Evolutionary conservation across 805 yeast genomes (phyloP).

Genomic region (Saccharomycopsis synnaedendra): DNA sequence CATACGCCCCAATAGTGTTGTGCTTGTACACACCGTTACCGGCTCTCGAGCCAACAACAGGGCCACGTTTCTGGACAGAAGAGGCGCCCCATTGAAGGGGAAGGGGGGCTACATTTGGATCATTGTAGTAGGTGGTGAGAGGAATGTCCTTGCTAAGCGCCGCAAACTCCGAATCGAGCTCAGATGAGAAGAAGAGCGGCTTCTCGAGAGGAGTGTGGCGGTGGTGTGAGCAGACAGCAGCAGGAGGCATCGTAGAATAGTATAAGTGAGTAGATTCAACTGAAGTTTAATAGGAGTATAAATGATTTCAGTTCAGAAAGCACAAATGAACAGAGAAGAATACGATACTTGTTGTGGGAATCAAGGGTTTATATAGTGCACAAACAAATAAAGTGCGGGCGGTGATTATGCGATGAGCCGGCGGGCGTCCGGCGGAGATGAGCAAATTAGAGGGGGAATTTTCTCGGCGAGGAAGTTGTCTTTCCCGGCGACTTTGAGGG

Average conservation of each 20-base stretch:
- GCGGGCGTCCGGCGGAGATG: no score
- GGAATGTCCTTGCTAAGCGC: slow-evolving; percentile 23
- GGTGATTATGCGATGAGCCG: no score
- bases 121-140: slow-evolving; percentile 44
- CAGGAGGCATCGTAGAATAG: slow-evolving; percentile 20
- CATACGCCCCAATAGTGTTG: slow-evolving; percentile 54
- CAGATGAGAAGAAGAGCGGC: slow-evolving; percentile 17
- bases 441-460: no score
- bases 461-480: no score
- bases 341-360: neutral
- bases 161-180: slow-evolving; percentile 12
- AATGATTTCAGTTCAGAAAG: neutral
- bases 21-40: slow-evolving; percentile 39
- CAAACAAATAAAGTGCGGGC: neutral
- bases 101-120: slow-evolving; percentile 37
- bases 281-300: no score
- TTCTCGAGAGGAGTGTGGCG: slow-evolving; percentile 30
- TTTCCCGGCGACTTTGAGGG: no score
- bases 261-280: neutral
- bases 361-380: neutral
- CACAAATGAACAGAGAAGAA: neutral
- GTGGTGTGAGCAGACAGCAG: slow-evolving; percentile 27
- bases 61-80: slow-evolving; percentile 40
- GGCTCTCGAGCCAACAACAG: slow-evolving; percentile 42
- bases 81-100: slow-evolving; percentile 41